phyloP scores from a whole-genome alignment of 1,139 yeast species.

The Barnettozyma hawaiiensis region DNA sequence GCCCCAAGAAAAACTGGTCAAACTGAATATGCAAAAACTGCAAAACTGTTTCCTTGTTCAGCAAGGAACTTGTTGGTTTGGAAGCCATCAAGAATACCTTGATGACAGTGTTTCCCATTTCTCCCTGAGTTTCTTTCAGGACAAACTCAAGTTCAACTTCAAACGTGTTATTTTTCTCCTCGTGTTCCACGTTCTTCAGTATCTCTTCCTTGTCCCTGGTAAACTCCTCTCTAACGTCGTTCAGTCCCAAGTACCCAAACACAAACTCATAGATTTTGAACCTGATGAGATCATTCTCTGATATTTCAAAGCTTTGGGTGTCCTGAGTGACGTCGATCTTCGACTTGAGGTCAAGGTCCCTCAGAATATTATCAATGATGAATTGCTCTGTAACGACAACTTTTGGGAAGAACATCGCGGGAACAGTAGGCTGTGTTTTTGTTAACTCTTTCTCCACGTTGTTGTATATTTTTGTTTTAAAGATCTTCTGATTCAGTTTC shows the following conservation, averaged over 20 bases:
- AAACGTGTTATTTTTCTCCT: constrained; percentile 13
- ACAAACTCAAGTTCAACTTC: constrained; percentile 12
- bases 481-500: neutral
- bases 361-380: constrained; percentile 6
- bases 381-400: constrained; percentile 3
- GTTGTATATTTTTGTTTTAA: neutral
- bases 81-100: constrained; percentile 4
- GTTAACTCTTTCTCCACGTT: neutral
- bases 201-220: neutral
- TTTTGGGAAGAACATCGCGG: constrained; percentile 7
- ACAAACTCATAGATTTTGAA: constrained; percentile 12
- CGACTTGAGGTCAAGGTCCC: constrained; percentile 5
- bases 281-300: constrained; percentile 4
- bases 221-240: constrained; percentile 8
- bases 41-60: constrained; percentile 10
- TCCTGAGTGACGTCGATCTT: neutral
- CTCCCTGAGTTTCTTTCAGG: neutral
- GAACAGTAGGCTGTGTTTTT: neutral
- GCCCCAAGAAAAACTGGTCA: constrained; percentile 6
- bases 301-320: constrained; percentile 2
- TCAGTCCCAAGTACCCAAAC: constrained; percentile 9
- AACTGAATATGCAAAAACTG: constrained; percentile 6
- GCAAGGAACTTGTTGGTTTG: constrained; percentile 13
- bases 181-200: neutral
- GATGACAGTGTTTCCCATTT: neutral